These are phyloP conservation scores for Tetrahymena elliotti DNA, from an alignment of 73 alveolate species.

Conservation along the genomic window DNA sequence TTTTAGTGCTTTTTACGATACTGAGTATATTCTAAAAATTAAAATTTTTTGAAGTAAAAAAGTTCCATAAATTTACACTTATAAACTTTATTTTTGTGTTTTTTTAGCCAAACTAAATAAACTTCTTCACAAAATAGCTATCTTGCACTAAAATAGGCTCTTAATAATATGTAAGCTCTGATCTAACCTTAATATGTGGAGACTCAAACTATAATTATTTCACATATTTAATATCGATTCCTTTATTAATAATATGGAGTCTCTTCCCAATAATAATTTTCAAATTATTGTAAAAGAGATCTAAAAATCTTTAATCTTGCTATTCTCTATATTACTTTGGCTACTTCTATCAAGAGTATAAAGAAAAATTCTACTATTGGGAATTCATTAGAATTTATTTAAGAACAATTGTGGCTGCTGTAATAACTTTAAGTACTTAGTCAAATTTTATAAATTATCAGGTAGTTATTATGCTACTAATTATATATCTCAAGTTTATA, in stretches of 20 bases:
- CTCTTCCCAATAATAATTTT: background rate
- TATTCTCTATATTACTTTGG: background rate
- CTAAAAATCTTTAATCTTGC: background rate
- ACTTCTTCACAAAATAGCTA: background rate
- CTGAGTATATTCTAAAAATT: background rate
- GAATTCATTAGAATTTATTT: background rate
- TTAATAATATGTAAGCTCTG: background rate
- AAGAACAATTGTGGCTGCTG: background rate
- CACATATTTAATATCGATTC: background rate
- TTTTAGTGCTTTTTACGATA: background rate
- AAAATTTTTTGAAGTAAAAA: background rate
- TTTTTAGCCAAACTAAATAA: background rate
- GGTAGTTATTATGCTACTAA: background rate
- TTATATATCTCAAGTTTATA: background rate
- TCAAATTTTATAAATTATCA: background rate
- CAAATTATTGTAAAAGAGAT: background rate
- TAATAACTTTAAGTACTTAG: background rate
- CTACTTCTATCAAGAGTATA: background rate
- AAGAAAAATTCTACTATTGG: background rate
- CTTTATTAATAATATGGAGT: background rate
- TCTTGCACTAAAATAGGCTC: background rate
- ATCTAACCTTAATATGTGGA: background rate
- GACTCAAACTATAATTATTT: background rate
- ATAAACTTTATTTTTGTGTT: background rate
- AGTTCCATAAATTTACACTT: background rate